phyloP scores from a whole-genome alignment of 768 basidiomycete species.

The Lactifluus volemus region DNA sequence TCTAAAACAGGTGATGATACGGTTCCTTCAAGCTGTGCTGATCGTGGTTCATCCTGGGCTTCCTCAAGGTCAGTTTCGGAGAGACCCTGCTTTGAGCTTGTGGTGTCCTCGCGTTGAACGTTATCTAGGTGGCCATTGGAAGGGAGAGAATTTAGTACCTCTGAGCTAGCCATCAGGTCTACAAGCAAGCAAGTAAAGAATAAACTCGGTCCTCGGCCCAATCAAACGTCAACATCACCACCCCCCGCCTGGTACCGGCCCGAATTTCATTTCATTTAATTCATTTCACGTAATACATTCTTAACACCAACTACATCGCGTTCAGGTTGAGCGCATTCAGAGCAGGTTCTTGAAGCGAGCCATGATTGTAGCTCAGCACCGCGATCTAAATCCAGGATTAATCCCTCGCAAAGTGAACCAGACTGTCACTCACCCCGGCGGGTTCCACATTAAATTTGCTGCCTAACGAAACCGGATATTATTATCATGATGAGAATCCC shows the following conservation, averaged over 20 bases:
- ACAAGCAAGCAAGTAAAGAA: not conserved
- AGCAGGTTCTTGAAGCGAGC: slow-evolving; percentile 65
- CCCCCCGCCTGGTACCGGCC: not conserved
- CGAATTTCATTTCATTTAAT: not conserved
- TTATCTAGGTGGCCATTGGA: slow-evolving; percentile 11
- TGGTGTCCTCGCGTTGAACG: slow-evolving; percentile 31
- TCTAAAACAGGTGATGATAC: not conserved
- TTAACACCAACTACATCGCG: slow-evolving; percentile 1
- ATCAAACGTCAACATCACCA: slow-evolving; percentile 17
- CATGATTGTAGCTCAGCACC: slow-evolving; percentile 79
- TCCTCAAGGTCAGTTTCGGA: slow-evolving; percentile 8
- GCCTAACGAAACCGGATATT: not conserved
- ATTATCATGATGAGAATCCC: slow-evolving; percentile 4
- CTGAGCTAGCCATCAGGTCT: slow-evolving; percentile 4
- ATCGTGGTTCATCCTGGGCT: slow-evolving; percentile 18
- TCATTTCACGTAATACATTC: not conserved
- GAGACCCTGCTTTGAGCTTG: slow-evolving; percentile 1
- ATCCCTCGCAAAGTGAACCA: not conserved
- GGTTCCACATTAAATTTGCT: slow-evolving; percentile 17
- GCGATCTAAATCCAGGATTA: slow-evolving; percentile 42
- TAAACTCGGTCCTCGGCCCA: not conserved
- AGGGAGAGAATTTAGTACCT: not conserved
- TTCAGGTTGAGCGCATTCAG: slow-evolving; percentile 63
- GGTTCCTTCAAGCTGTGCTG: slow-evolving; percentile 2
- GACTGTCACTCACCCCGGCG: slow-evolving; percentile 11